A percentile compares a stretch with the other conserved stretches of the same genome.
Evolutionary conservation across 768 basidiomycete species (phyloP).

Genomic region (Clitopilus hobsonii): DNA sequence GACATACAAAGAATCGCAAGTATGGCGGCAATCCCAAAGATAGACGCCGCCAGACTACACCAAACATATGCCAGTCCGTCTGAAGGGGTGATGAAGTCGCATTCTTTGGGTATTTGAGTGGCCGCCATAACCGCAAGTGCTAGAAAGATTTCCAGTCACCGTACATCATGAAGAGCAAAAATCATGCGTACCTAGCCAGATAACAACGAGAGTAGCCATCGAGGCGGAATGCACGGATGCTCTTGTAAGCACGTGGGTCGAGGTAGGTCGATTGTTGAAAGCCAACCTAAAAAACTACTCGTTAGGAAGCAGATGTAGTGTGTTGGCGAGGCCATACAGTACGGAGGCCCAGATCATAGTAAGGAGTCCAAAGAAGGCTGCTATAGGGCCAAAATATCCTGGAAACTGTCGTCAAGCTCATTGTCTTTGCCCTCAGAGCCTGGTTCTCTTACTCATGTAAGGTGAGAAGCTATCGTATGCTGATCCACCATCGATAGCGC

Average conservation of each 20-base stretch:
- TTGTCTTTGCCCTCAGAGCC: no score
- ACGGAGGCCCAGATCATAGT: background rate
- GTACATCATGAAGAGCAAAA: background rate
- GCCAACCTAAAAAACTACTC: no score
- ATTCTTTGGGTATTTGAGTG: conserved; percentile 7
- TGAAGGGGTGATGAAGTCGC: conserved; percentile 3
- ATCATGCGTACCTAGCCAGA: conserved; percentile 35
- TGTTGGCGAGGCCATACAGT: background rate
- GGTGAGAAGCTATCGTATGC: background rate
- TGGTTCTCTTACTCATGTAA: background rate
- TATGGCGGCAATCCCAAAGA: conserved; percentile 2
- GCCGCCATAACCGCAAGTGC: conserved; percentile 4
- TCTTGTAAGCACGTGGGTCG: conserved; percentile 24
- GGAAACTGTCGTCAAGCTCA: no score
- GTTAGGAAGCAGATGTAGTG: no score
- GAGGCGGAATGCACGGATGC: conserved; percentile 27
- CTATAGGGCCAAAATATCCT: background rate
- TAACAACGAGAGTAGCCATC: conserved; percentile 20
- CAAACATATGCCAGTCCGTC: conserved; percentile 8
- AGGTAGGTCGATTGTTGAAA: conserved; percentile 23
- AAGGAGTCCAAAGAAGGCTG: background rate
- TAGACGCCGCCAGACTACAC: conserved; percentile 3
- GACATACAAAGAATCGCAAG: conserved; percentile 5
- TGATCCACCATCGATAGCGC: background rate
- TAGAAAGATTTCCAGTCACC: background rate